These are phyloP conservation scores for Passiflora organensis DNA, from an alignment of 345 rosid genomes.

Conservation along the genomic window DNA sequence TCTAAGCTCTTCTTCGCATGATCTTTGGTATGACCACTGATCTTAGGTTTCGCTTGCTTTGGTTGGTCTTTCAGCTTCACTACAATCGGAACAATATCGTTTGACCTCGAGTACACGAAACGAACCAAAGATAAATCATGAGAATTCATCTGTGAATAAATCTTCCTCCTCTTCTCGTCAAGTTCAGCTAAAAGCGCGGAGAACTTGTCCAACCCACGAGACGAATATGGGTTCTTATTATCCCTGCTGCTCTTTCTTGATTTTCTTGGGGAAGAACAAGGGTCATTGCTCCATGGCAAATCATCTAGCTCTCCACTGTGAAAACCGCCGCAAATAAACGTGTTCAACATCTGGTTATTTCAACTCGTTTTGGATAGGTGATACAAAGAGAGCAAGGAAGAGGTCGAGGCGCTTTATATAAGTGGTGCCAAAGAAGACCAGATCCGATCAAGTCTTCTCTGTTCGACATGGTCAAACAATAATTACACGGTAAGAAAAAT, in stretches of 20 bases:
- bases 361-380: too few species aligned
- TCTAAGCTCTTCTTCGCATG: neutral
- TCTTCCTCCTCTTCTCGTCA: slow-evolving; percentile 49
- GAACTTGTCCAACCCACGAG: slow-evolving; percentile 71
- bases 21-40: too few species aligned
- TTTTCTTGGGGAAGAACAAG: slow-evolving; percentile 28
- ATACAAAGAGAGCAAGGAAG: neutral
- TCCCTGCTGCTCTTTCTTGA: slow-evolving; percentile 29
- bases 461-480: slow-evolving; percentile 15
- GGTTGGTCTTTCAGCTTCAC: slow-evolving; percentile 46
- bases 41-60: too few species aligned
- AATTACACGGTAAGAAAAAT: neutral
- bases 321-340: slow-evolving; percentile 26
- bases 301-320: slow-evolving; percentile 23
- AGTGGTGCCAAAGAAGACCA: slow-evolving; percentile 8
- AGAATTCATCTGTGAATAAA: slow-evolving; percentile 45
- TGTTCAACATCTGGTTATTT: slow-evolving; percentile 24
- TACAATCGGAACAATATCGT: slow-evolving; percentile 48
- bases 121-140: slow-evolving; percentile 47
- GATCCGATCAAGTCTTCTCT: slow-evolving; percentile 8
- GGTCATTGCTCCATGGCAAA: slow-evolving; percentile 7
- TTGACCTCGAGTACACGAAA: slow-evolving; percentile 38
- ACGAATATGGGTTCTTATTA: slow-evolving; percentile 63
- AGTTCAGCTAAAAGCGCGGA: slow-evolving; percentile 55
- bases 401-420: neutral